Base-by-base conservation (phyloP, 179 eudicot species). In the Camellia oleifera region DNA sequence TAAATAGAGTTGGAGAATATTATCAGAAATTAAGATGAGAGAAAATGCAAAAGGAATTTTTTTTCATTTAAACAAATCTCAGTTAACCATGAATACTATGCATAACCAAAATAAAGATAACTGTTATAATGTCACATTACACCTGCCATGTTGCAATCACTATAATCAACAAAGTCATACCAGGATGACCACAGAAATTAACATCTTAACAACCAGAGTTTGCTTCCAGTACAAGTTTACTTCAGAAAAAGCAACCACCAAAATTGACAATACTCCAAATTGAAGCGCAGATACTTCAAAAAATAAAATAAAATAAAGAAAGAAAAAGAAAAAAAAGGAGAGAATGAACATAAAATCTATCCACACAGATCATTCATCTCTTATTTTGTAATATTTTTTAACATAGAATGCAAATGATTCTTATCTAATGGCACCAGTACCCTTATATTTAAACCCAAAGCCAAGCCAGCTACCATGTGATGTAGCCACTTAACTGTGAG, bases 1-100 rank as follows among this genome's bases (percentile, higher is more conserved):
- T 72, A 85, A 62, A 73, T 9, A 74, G 66, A 81, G 54, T 26
- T 26, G 32, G 80, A 44, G 13, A 79, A 76, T 54, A 65, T 14
- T 17, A 75, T n/a, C 44, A 61, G 18, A 20, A 62, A 71, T 6
- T n/a, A 26, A 18, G 8, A 69, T 10, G 62, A 53, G 73, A 75
- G 42, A 78, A 77, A 46, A 76, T 56, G 32, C 7, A 2, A 60
- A 64, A 57, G 63, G 2, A 50, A 18, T 57, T 26, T 14, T 56
- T 26, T 7, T 32, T 32, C 2, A 32, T 32, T 32, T 32, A 1
- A 23, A 76, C 73, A 68, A 56, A 54, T n/a, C 1, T 18, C 20
- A 60, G 79, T 10, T 75, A 56, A 23, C 14, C n/a, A 44, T 74
- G 78, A 42, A 66, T 5, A 32, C 17, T 23, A 44, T 26, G 20